These are phyloP conservation scores for Didymella pomorum DNA, from an alignment of 2,329 filamentous ascomycete species.

Conservation along the genomic window DNA sequence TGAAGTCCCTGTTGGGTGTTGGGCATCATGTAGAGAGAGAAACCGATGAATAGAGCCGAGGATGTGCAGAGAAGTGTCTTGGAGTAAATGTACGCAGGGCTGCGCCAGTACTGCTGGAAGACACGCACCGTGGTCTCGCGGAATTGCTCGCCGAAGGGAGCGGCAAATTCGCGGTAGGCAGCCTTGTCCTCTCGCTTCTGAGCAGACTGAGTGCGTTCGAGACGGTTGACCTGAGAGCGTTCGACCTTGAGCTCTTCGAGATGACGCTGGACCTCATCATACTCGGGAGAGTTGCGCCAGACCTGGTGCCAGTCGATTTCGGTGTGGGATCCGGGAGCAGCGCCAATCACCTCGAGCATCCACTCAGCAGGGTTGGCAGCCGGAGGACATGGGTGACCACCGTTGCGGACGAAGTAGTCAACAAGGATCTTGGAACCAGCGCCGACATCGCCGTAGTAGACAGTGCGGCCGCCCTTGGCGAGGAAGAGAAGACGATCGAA, in stretches of 20 bases:
- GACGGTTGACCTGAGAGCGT: slow-evolving; percentile 42
- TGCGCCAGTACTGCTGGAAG: slow-evolving; percentile 93
- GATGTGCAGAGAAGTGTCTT: slow-evolving; percentile 74
- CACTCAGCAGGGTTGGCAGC: slow-evolving; percentile 83
- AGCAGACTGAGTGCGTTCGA: slow-evolving; percentile 51
- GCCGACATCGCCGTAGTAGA: slow-evolving; percentile 84
- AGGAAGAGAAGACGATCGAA: slow-evolving; percentile 85
- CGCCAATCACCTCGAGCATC: slow-evolving; percentile 70
- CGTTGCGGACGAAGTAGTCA: slow-evolving; percentile 78
- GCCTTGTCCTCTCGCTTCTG: slow-evolving; percentile 58
- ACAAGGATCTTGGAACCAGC: slow-evolving; percentile 72
- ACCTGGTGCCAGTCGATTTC: slow-evolving; percentile 60
- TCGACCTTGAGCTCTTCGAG: slow-evolving; percentile 56
- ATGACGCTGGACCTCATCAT: slow-evolving; percentile 55
- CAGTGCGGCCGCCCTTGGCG: slow-evolving; percentile 75
- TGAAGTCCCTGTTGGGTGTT: slow-evolving; percentile 80
- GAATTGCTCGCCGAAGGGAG: slow-evolving; percentile 74
- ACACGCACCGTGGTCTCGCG: slow-evolving; percentile 74
- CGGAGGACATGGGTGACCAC: slow-evolving; percentile 69
- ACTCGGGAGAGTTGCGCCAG: slow-evolving; percentile 60
- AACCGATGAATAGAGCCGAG: slow-evolving; percentile 78
- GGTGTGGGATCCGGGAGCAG: slow-evolving; percentile 58
- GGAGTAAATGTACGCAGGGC: slow-evolving; percentile 86
- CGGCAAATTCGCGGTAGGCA: slow-evolving; percentile 79
- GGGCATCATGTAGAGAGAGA: slow-evolving; percentile 77